Conservation (phyloP, 352 stramenopile species). For the Globisporangium splendens region DNA sequence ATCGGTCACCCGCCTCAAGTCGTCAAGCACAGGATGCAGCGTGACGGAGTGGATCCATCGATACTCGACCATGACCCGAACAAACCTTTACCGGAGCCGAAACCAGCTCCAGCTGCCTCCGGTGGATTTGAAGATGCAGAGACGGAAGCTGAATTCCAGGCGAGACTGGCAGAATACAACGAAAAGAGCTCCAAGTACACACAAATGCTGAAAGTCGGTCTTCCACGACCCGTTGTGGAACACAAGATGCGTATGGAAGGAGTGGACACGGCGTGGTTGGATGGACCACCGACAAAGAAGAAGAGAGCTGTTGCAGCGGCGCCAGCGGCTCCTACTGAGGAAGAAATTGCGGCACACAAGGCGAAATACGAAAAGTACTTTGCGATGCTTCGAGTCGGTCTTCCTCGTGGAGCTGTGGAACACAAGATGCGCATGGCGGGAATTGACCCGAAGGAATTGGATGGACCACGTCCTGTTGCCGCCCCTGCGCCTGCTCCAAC, state of each 20-base stretch:
- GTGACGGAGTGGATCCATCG: conserved; percentile 52
- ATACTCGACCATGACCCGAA: conserved; percentile 65
- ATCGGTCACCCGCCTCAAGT: conserved; percentile 60
- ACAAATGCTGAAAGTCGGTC: conserved; percentile 79
- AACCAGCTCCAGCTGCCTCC: conserved; percentile 6
- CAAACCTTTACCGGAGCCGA: conserved; percentile 31
- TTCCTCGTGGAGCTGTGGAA: conserved; percentile 73
- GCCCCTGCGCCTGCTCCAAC: conserved; percentile 12
- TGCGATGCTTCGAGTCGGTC: conserved; percentile 75
- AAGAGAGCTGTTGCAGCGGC: conserved; percentile 18
- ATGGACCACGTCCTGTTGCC: conserved; percentile 45
- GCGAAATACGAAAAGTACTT: conserved; percentile 85
- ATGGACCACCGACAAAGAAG: conserved; percentile 46
- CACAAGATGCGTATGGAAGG: conserved; percentile 86
- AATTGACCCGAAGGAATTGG: conserved; percentile 61
- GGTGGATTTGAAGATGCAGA: conserved; percentile 24
- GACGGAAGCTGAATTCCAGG: conserved; percentile 45
- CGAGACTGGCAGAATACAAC: conserved; percentile 58
- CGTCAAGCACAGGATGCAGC: conserved; percentile 78
- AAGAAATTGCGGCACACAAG: conserved; percentile 49
- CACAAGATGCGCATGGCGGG: conserved; percentile 82
- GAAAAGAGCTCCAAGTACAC: conserved; percentile 66
- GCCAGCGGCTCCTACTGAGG: conserved; percentile 29
- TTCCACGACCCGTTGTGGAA: conserved; percentile 61
- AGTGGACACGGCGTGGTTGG: conserved; percentile 56